Percentiles rank a stretch among this genome's conserved stretches.
Conservation (phyloP, 495 filamentous ascomycete genomes). For the Bathelium albidoporum region DNA sequence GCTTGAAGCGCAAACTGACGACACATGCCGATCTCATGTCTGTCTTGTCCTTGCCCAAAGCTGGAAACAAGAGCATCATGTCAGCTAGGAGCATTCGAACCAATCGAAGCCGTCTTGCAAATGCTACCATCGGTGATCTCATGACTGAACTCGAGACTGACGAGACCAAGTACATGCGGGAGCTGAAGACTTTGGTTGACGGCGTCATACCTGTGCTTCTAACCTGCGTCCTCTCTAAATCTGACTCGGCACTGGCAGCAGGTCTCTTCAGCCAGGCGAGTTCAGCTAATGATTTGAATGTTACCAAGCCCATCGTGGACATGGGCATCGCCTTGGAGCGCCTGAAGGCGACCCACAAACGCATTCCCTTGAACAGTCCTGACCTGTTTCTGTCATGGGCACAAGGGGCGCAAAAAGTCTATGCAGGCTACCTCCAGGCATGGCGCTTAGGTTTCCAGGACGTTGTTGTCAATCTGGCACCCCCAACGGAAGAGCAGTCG, state of each 20-base stretch:
- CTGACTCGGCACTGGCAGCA: conserved; percentile 52
- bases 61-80: conserved; percentile 25
- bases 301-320: conserved; percentile 81
- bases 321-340: conserved; percentile 90
- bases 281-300: conserved; percentile 46
- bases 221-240: conserved; percentile 69
- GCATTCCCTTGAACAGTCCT: conserved; percentile 60
- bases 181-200: conserved; percentile 86
- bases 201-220: conserved; percentile 92
- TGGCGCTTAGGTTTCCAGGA: conserved; percentile 96
- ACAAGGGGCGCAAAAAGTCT: conserved; percentile 60
- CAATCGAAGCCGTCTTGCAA: conserved; percentile 52
- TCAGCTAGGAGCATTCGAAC: conserved; percentile 59
- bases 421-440: conserved; percentile 75
- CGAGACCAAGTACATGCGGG: conserved; percentile 82
- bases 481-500: conserved; percentile 44
- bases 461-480: conserved; percentile 85
- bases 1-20: conserved; percentile 65
- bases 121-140: conserved; percentile 60
- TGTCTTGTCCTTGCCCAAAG: conserved; percentile 65
- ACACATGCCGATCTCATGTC: conserved; percentile 92
- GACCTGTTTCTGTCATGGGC: conserved; percentile 72
- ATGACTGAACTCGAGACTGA: conserved; percentile 73
- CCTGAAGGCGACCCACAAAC: conserved; percentile 66
- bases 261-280: conserved; percentile 53